Evolutionary conservation across 148 eudicot species (phyloP), one percentile per base, ranked within the genome.

Genomic region (Polygonum maritimum): DNA sequence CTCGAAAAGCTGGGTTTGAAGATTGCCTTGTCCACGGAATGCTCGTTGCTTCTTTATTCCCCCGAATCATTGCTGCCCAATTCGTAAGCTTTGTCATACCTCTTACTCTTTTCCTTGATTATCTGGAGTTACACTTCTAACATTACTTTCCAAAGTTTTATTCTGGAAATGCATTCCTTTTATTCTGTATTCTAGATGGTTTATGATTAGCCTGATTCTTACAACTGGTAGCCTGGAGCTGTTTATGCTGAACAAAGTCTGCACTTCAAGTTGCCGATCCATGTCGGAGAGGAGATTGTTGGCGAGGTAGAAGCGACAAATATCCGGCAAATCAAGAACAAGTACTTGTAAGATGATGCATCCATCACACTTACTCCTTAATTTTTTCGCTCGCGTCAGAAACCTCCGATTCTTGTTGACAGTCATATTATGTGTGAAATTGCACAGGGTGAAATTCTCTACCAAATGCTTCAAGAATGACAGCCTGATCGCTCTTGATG

Each of bases 31-130:
- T 94, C 78, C 94, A 88, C 44, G 98, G 97, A 41, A 83, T 94
- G 91, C 94, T 94, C 33, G 93, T 94, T 60, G 92, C 92, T 41
- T 87, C 98, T 18, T 33, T 94, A 77, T 91, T 94, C 82, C 98
- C 98, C 33, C 81, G 85, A 38, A 91, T 94, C 47, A 91, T 94
- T 33, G 84, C 94, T 67, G 76, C 92, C 38, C 87, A 88, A 80
- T 94, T 94, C 78, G 98, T 93, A 86, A 85, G 98, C 87, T 9
- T 9, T 58, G 4, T 44, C 75, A n/a, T 13, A 19, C 7, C 9
- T 76, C 21, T 7, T 1, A 5, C 54, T 54, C 35, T 58, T 7
- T 26, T 7, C 11, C 10, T 26, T 1, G 9, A 26, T 26, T 26
- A 9, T 7, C 5, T 14, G 39, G 67, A 60, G 15, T 2, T 22